Conservation (phyloP, 2,329 filamentous ascomycete genomes). For the Simplicillium sp. region DNA sequence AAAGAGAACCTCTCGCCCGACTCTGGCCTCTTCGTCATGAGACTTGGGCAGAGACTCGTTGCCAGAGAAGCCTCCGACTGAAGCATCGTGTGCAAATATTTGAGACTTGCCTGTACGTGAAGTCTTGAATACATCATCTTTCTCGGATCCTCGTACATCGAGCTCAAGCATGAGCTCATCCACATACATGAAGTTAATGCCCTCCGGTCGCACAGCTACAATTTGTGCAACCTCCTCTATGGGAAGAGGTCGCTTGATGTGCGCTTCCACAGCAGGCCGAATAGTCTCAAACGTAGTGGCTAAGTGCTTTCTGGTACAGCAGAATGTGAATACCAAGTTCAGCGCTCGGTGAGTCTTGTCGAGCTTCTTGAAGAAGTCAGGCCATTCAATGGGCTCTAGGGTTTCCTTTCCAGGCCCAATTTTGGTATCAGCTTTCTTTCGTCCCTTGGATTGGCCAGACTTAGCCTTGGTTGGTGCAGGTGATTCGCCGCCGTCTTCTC, state of each 20-base stretch:
- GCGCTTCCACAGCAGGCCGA: slow-evolving; percentile 71
- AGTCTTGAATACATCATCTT: slow-evolving; percentile 52
- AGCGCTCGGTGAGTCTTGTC: slow-evolving; percentile 73
- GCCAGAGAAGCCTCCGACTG: slow-evolving; percentile 47
- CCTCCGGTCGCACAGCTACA: slow-evolving; percentile 64
- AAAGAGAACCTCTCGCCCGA: slow-evolving; percentile 60
- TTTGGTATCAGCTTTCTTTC: slow-evolving; percentile 7
- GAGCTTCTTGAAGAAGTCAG: slow-evolving; percentile 61
- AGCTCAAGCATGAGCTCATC: slow-evolving; percentile 77
- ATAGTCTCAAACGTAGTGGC: slow-evolving; percentile 89
- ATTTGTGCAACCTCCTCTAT: slow-evolving; percentile 78
- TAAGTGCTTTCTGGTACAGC: slow-evolving; percentile 83
- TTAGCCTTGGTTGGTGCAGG: too few relatives aligned
- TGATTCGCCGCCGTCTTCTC: background rate
- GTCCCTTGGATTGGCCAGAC: slow-evolving; percentile 1
- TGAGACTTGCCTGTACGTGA: slow-evolving; percentile 36
- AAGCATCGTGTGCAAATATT: slow-evolving; percentile 42
- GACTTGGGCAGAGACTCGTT: slow-evolving; percentile 28
- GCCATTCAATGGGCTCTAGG: slow-evolving; percentile 48
- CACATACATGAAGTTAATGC: slow-evolving; percentile 78
- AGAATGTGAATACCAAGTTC: slow-evolving; percentile 92
- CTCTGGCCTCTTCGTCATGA: slow-evolving; percentile 10
- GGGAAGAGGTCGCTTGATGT: slow-evolving; percentile 61
- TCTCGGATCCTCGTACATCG: slow-evolving; percentile 60
- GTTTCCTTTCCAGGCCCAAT: slow-evolving; percentile 9